phyloP scores from a whole-genome alignment of 345 rosid genomes.

The Litchi chinensis region DNA sequence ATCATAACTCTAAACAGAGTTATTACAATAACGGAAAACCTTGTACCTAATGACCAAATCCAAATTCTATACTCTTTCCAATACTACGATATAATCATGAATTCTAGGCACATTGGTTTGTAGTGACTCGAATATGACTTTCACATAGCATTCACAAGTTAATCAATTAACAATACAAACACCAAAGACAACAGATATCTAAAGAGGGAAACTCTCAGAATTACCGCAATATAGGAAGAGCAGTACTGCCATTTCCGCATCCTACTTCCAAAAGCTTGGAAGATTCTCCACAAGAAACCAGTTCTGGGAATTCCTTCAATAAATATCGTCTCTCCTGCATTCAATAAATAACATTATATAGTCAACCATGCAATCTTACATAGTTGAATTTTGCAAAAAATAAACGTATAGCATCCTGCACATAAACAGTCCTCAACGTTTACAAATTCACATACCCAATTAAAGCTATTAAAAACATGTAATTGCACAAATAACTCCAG shows the following conservation, averaged over 20 bases:
- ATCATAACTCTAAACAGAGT: background rate
- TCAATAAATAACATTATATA: background rate
- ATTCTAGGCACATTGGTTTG: background rate
- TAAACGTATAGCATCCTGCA: no score
- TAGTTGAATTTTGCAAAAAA: no score
- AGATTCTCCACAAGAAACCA: slow-evolving; percentile 52
- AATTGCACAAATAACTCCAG: background rate
- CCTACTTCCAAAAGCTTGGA: slow-evolving; percentile 83
- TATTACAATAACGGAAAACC: background rate
- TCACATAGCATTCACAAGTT: background rate
- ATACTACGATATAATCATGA: background rate
- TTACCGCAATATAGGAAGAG: slow-evolving; percentile 79
- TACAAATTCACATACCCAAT: background rate
- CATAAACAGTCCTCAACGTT: background rate
- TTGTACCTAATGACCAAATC: background rate
- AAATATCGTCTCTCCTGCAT: slow-evolving; percentile 84
- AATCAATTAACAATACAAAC: background rate
- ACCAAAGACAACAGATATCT: background rate
- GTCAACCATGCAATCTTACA: no score
- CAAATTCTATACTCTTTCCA: background rate
- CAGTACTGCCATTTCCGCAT: slow-evolving; percentile 89
- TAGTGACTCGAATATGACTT: background rate
- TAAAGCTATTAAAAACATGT: background rate
- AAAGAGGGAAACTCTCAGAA: background rate
- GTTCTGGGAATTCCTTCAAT: slow-evolving; percentile 84